These are phyloP conservation scores for Blastobotrys serpentis DNA, from an alignment of 1,139 yeast genomes.

Conservation along the genomic window DNA sequence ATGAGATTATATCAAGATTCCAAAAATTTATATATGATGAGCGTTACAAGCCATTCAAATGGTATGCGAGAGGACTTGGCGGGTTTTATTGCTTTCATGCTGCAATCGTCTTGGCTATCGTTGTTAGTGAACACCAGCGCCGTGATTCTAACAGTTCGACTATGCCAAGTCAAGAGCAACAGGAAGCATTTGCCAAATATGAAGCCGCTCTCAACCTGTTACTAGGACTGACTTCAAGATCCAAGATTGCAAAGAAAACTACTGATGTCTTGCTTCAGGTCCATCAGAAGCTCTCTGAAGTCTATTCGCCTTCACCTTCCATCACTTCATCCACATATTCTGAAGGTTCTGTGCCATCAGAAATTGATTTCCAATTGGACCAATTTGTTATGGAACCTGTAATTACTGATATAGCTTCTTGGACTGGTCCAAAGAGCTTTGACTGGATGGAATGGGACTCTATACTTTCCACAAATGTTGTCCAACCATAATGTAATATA, in stretches of 20 bases:
- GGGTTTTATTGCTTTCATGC: slow-evolving; percentile 7
- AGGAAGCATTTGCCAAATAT: slow-evolving; percentile 3
- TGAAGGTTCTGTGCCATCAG: not conserved
- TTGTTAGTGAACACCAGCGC: slow-evolving; percentile 3
- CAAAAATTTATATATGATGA: slow-evolving; percentile 4
- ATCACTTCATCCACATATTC: not conserved
- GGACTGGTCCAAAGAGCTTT: slow-evolving; percentile 8
- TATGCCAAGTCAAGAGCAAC: not conserved
- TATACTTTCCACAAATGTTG: not conserved
- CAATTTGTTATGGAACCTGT: not conserved
- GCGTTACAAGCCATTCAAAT: slow-evolving; percentile 8
- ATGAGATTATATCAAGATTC: not conserved
- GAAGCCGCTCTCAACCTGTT: slow-evolving; percentile 6
- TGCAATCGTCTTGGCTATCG: slow-evolving; percentile 1
- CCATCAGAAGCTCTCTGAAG: slow-evolving; percentile 6
- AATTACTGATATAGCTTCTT: not conserved
- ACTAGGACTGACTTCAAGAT: slow-evolving; percentile 3
- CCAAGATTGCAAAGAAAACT: slow-evolving; percentile 4
- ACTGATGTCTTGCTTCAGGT: slow-evolving; percentile 5
- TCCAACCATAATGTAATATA: not conserved
- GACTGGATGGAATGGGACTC: slow-evolving; percentile 8
- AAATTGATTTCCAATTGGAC: slow-evolving; percentile 3
- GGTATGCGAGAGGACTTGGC: slow-evolving; percentile 6
- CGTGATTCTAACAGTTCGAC: not conserved
- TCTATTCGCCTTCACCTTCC: not conserved